Evolutionary conservation across 495 filamentous ascomycete species (phyloP).

Genomic region (Aspergillus bertholletiae): DNA sequence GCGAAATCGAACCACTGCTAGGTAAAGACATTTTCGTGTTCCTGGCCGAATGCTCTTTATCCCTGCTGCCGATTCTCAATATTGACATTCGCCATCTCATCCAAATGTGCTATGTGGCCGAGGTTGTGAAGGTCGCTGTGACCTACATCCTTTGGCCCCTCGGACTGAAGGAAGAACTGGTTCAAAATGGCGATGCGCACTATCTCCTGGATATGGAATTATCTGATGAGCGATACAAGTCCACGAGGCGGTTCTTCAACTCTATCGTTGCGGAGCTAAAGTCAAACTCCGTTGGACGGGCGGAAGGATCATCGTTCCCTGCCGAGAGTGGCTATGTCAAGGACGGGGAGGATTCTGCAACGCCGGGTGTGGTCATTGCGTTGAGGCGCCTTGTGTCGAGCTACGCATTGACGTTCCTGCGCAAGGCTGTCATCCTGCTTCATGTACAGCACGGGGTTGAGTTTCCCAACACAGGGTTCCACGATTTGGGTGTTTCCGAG

Average conservation of each 20-base stretch:
- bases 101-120: conserved; percentile 85
- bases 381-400: conserved; percentile 59
- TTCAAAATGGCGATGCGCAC: conserved; percentile 26
- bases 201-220: conserved; percentile 26
- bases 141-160: conserved; percentile 44
- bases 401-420: conserved; percentile 86
- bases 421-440: conserved; percentile 79
- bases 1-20: conserved; percentile 64
- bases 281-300: conserved; percentile 41
- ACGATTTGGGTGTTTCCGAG: conserved; percentile 65
- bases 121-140: conserved; percentile 73
- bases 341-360: conserved; percentile 39
- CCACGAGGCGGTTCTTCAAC: conserved; percentile 40
- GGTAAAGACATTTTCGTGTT: conserved; percentile 81
- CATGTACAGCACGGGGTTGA: conserved; percentile 86
- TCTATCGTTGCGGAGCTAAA: conserved; percentile 39
- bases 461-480: conserved; percentile 70
- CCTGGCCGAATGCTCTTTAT: conserved; percentile 68
- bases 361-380: conserved; percentile 36
- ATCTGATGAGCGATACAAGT: conserved; percentile 26
- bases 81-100: conserved; percentile 80
- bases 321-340: conserved; percentile 43
- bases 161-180: conserved; percentile 39
- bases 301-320: conserved; percentile 38
- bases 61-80: conserved; percentile 65